These are phyloP conservation scores for Echium plantagineum DNA, from an alignment of 257 asterid genomes.

Conservation along the genomic window DNA sequence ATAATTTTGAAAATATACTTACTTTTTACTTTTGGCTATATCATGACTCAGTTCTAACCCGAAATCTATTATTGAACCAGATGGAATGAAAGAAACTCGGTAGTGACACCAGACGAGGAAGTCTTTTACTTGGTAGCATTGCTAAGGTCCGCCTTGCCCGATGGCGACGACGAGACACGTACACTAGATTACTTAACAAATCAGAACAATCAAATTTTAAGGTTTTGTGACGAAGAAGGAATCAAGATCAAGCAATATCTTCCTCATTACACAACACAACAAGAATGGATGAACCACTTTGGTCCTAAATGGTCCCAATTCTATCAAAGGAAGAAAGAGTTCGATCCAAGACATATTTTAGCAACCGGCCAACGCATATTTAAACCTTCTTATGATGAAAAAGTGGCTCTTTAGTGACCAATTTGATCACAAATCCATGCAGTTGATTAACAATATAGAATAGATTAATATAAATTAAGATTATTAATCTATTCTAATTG, in stretches of 20 bases:
- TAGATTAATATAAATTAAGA: too few species aligned
- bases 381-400: constrained; percentile 26
- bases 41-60: neutral
- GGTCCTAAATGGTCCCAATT: constrained; percentile 53
- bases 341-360: constrained; percentile 55
- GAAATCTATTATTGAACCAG: constrained; percentile 12
- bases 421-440: neutral
- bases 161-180: constrained; percentile 48
- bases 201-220: constrained; percentile 40
- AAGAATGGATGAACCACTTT: constrained; percentile 53
- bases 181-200: constrained; percentile 32
- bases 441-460: neutral
- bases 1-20: too few species aligned
- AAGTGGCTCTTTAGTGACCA: constrained; percentile 24
- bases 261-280: constrained; percentile 56
- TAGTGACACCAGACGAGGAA: constrained; percentile 58
- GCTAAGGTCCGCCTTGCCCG: constrained; percentile 49
- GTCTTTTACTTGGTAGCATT: constrained; percentile 69
- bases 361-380: constrained; percentile 66
- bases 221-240: constrained; percentile 36
- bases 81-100: constrained; percentile 54
- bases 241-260: constrained; percentile 59
- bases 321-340: constrained; percentile 33
- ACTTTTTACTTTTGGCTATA: too few species aligned
- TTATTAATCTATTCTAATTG: too few species aligned